These are phyloP conservation scores for Aureobasidium musti DNA, from an alignment of 2,329 filamentous ascomycete genomes.

Conservation along the genomic window DNA sequence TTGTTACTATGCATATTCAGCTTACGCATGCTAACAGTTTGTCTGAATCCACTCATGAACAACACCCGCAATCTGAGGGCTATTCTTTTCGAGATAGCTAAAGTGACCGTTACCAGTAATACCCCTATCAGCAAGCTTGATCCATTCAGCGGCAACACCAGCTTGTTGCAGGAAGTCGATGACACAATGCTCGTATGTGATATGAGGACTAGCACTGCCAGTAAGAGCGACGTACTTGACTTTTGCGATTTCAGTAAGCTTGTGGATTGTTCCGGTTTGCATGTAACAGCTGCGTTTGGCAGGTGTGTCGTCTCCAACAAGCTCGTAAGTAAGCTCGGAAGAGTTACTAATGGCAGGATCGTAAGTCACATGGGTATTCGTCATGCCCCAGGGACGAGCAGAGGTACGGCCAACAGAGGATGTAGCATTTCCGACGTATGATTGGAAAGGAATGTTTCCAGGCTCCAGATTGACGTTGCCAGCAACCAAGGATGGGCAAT, in stretches of 20 bases:
- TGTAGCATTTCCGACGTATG: conserved; percentile 34
- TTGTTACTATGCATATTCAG: too few species aligned
- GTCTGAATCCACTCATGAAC: conserved; percentile 36
- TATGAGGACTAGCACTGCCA: conserved; percentile 56
- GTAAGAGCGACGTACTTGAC: conserved; percentile 56
- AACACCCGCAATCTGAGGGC: conserved; percentile 45
- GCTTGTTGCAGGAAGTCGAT: conserved; percentile 56
- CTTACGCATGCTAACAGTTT: too few species aligned
- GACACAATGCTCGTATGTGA: conserved; percentile 58
- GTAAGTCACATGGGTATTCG: conserved; percentile 40
- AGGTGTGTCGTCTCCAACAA: conserved; percentile 36
- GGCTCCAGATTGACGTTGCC: conserved; percentile 57
- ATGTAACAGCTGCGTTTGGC: conserved; percentile 44
- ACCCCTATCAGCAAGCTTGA: conserved; percentile 48
- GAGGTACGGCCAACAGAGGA: conserved; percentile 28
- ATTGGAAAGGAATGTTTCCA: conserved; percentile 53
- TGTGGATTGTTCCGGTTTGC: conserved; percentile 46
- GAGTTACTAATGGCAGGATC: conserved; percentile 38
- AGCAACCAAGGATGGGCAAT: conserved; percentile 51
- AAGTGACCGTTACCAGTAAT: conserved; percentile 60
- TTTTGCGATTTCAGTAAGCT: conserved; percentile 52
- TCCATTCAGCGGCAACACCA: conserved; percentile 50
- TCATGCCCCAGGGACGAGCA: conserved; percentile 41
- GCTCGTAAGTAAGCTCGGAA: conserved; percentile 34
- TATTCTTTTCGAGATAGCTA: conserved; percentile 58